Evolutionary conservation across 345 rosid genomes (phyloP).

Genomic region (Conringia planisiliqua): DNA sequence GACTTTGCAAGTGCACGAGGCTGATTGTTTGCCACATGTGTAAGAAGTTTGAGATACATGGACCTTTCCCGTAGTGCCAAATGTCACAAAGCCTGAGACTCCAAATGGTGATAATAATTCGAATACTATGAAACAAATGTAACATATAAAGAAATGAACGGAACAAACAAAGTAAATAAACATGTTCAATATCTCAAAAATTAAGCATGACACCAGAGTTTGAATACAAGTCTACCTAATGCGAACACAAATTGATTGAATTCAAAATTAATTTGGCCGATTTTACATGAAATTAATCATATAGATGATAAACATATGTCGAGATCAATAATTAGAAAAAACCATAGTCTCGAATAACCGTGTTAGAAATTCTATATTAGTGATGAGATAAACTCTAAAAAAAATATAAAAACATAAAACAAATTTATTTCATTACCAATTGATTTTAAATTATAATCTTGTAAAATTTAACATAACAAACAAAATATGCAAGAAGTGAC

Average conservation of each 20-base stretch:
- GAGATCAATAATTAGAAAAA: neutral
- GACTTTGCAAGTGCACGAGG: constrained; percentile 9
- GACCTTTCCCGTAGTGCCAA: constrained; percentile 5
- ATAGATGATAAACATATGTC: neutral
- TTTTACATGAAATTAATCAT: neutral
- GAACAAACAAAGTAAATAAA: neutral
- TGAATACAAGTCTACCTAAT: neutral
- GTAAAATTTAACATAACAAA: too few relatives aligned
- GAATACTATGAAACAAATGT: neutral
- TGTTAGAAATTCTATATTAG: neutral
- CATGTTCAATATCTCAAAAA: neutral
- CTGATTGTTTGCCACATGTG: constrained; percentile 16
- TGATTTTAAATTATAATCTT: too few relatives aligned
- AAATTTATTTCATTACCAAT: too few relatives aligned
- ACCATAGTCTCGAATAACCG: neutral
- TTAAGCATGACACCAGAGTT: neutral
- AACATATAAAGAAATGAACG: neutral
- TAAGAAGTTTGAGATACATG: neutral
- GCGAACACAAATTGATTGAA: too few relatives aligned
- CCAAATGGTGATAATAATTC: neutral
- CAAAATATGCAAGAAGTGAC: too few relatives aligned
- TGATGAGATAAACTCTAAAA: neutral
- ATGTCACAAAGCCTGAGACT: constrained; percentile 1
- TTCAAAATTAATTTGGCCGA: neutral
- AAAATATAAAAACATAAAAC: neutral